phyloP scores from a whole-genome alignment of 495 filamentous ascomycete species.

The Neurospora sp. region DNA sequence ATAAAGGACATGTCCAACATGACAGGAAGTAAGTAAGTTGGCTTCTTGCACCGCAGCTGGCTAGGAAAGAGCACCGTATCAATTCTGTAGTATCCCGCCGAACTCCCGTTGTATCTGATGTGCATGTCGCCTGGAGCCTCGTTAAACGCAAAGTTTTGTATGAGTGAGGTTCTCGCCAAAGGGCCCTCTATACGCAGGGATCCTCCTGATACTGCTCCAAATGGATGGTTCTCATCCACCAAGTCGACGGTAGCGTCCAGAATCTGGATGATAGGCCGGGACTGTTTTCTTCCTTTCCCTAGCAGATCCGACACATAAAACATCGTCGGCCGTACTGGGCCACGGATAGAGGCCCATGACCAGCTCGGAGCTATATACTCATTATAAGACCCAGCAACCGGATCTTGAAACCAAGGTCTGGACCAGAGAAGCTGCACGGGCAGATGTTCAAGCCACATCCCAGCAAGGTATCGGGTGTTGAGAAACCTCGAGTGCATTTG shows the following conservation, averaged over 20 bases:
- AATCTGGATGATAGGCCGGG: not conserved
- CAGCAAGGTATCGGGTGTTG: not conserved
- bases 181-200: not conserved
- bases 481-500: not conserved
- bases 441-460: not conserved
- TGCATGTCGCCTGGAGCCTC: too few relatives aligned
- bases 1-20: not conserved
- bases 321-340: not conserved
- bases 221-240: not conserved
- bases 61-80: not conserved
- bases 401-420: too few relatives aligned
- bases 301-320: too few relatives aligned
- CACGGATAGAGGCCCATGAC: not conserved
- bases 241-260: not conserved
- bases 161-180: not conserved
- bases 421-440: not conserved
- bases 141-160: not conserved
- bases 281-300: too few relatives aligned
- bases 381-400: not conserved
- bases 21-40: not conserved
- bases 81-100: not conserved
- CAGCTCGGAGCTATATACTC: not conserved
- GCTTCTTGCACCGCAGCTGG: not conserved
- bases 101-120: too few relatives aligned
- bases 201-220: not conserved